Conservation (phyloP, 208 protist genomes). For the Trypanosoma theileri region DNA sequence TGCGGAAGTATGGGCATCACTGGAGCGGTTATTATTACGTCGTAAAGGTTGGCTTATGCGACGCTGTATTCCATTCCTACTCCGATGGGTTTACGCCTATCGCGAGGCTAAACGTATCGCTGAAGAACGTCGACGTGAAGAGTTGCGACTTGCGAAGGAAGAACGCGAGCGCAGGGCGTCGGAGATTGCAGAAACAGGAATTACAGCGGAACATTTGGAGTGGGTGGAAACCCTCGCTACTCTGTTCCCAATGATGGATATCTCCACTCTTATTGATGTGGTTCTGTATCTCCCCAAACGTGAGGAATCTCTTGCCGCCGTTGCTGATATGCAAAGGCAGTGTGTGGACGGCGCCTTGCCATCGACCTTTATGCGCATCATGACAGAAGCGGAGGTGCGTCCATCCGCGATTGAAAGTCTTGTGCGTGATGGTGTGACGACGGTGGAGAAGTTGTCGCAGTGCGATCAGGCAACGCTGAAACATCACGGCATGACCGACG, state of each 20-base stretch:
- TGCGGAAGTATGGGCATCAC: conserved; percentile 79
- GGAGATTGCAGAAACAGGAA: conserved; percentile 32
- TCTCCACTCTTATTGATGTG: conserved; percentile 57
- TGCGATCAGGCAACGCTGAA: conserved; percentile 59
- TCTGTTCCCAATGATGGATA: conserved; percentile 67
- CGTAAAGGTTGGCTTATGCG: conserved; percentile 61
- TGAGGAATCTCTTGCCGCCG: conserved; percentile 47
- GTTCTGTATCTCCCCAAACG: conserved; percentile 49
- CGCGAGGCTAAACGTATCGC: conserved; percentile 70
- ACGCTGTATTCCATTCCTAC: conserved; percentile 68
- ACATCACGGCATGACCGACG: conserved; percentile 55
- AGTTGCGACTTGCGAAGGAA: conserved; percentile 49
- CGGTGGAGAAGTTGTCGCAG: conserved; percentile 45
- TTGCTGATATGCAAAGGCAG: conserved; percentile 67
- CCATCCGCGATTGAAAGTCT: conserved; percentile 46
- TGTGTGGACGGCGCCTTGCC: conserved; percentile 49
- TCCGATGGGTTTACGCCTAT: conserved; percentile 60
- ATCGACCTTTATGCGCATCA: conserved; percentile 60
- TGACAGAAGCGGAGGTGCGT: conserved; percentile 53
- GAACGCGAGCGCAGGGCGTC: conserved; percentile 53
- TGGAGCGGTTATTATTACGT: conserved; percentile 77
- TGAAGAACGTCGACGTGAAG: conserved; percentile 53
- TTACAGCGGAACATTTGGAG: conserved; percentile 40
- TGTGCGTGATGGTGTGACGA: conserved; percentile 58
- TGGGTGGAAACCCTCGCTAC: conserved; percentile 67